phyloP scores from a whole-genome alignment of 345 rosid species.

The Sonneratia caseolaris region DNA sequence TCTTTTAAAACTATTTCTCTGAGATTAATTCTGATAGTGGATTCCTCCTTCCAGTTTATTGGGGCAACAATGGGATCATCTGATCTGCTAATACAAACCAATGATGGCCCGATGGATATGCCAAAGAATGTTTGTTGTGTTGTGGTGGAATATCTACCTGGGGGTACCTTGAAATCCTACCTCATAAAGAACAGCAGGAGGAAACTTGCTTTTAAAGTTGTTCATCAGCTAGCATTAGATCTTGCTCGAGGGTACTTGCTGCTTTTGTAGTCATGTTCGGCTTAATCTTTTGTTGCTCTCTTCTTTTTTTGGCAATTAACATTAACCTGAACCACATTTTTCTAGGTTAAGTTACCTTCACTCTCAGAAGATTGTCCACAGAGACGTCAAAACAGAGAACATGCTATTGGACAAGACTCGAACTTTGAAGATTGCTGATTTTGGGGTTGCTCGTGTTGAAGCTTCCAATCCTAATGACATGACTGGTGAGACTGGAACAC shows the following conservation, averaged over 20 bases:
- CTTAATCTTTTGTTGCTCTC: not conserved
- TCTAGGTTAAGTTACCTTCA: slow-evolving; percentile 94
- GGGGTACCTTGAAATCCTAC: slow-evolving; percentile 79
- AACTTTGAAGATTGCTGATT: slow-evolving; percentile 60
- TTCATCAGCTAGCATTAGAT: slow-evolving; percentile 90
- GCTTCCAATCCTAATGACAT: too few species aligned
- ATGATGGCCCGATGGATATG: slow-evolving; percentile 69
- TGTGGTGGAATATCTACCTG: slow-evolving; percentile 94
- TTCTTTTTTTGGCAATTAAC: slow-evolving; percentile 1
- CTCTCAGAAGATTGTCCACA: slow-evolving; percentile 87
- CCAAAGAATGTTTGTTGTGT: slow-evolving; percentile 90
- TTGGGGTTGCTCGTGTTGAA: too few species aligned
- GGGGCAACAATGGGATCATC: slow-evolving; percentile 97
- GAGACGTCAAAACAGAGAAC: slow-evolving; percentile 98
- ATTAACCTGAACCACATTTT: slow-evolving; percentile 4
- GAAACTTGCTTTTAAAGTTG: slow-evolving; percentile 86
- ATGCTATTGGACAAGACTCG: slow-evolving; percentile 88
- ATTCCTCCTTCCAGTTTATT: slow-evolving; percentile 46
- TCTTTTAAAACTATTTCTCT: not conserved
- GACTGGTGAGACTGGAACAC: slow-evolving; percentile 8
- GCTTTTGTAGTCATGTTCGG: not conserved
- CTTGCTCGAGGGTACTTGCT: slow-evolving; percentile 79
- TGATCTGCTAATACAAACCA: slow-evolving; percentile 67
- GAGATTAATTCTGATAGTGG: not conserved
- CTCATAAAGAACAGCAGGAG: slow-evolving; percentile 86